Evolutionary conservation across 2,329 filamentous ascomycete genomes (phyloP).

Genomic region (Endoconidiophora laricicola): DNA sequence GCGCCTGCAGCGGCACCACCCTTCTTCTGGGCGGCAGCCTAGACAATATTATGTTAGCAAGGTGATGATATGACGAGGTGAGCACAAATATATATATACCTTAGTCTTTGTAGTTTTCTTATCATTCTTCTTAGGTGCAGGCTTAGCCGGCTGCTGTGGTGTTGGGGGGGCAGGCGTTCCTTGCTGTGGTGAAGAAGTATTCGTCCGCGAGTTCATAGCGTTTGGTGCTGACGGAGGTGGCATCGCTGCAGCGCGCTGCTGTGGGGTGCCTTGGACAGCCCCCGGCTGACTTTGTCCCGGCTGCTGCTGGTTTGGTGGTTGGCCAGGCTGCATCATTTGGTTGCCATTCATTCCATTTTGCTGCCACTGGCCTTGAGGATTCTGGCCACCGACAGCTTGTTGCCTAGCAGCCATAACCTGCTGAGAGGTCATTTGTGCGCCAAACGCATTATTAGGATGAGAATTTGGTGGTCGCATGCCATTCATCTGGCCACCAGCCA

Average conservation of each 20-base stretch:
- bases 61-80: background rate
- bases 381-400: slow-evolving; percentile 18
- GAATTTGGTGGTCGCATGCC: slow-evolving; percentile 52
- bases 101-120: slow-evolving; percentile 48
- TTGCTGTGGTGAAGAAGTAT: slow-evolving; percentile 46
- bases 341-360: slow-evolving; percentile 25
- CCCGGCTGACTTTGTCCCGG: slow-evolving; percentile 23
- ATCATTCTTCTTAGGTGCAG: slow-evolving; percentile 64
- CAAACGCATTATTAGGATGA: slow-evolving; percentile 34
- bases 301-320: slow-evolving; percentile 17
- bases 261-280: slow-evolving; percentile 50
- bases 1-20: slow-evolving; percentile 34
- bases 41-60: slow-evolving; percentile 14
- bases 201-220: slow-evolving; percentile 35
- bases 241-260: slow-evolving; percentile 44
- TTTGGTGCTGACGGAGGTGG: slow-evolving; percentile 47
- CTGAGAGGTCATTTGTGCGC: slow-evolving; percentile 41
- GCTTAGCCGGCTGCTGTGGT: slow-evolving; percentile 55
- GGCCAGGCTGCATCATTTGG: slow-evolving; percentile 22
- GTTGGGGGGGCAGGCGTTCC: slow-evolving; percentile 53
- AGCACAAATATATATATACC: slow-evolving; percentile 27
- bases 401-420: slow-evolving; percentile 23
- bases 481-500: slow-evolving; percentile 38
- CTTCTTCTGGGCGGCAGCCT: slow-evolving; percentile 45
- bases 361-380: slow-evolving; percentile 25